Percentiles rank a stretch among this genome's conserved stretches.
These are phyloP conservation scores for Zygoascus flipseniorum DNA, from an alignment of 805 yeast species.

Conservation along the genomic window DNA sequence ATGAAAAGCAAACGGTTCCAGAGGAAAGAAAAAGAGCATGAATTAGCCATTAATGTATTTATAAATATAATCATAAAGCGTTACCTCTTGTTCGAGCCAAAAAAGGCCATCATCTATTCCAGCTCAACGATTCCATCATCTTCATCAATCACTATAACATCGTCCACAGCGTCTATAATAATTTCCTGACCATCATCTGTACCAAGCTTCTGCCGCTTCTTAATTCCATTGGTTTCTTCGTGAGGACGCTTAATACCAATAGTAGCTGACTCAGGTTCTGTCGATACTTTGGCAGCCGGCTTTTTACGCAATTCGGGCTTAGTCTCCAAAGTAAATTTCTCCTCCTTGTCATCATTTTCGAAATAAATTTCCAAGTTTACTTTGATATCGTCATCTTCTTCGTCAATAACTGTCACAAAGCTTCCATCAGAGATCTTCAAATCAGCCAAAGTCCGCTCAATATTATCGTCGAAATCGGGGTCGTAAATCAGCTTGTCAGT, in stretches of 20 bases:
- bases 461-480: slow-evolving; percentile 78
- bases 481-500: slow-evolving; percentile 69
- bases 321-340: not conserved
- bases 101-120: not conserved
- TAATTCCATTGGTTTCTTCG: slow-evolving; percentile 4
- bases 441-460: slow-evolving; percentile 37
- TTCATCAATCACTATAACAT: slow-evolving; percentile 18
- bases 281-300: not conserved
- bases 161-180: slow-evolving; percentile 15
- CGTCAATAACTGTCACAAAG: slow-evolving; percentile 67
- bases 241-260: not conserved
- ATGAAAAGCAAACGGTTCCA: not conserved
- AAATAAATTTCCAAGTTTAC: slow-evolving; percentile 37
- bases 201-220: slow-evolving; percentile 6
- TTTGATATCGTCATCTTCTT: slow-evolving; percentile 56
- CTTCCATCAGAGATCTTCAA: slow-evolving; percentile 55
- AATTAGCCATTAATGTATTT: slow-evolving; percentile 3
- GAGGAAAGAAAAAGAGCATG: not conserved
- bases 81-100: slow-evolving; percentile 1
- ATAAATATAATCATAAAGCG: slow-evolving; percentile 1
- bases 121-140: slow-evolving; percentile 11
- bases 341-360: not conserved
- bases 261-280: not conserved
- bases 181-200: slow-evolving; percentile 11
- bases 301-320: slow-evolving; percentile 3